Evolutionary conservation across 2,329 filamentous ascomycete genomes (phyloP), one percentile per base, ranked within the genome.

Genomic region (Penicillium sp.): DNA sequence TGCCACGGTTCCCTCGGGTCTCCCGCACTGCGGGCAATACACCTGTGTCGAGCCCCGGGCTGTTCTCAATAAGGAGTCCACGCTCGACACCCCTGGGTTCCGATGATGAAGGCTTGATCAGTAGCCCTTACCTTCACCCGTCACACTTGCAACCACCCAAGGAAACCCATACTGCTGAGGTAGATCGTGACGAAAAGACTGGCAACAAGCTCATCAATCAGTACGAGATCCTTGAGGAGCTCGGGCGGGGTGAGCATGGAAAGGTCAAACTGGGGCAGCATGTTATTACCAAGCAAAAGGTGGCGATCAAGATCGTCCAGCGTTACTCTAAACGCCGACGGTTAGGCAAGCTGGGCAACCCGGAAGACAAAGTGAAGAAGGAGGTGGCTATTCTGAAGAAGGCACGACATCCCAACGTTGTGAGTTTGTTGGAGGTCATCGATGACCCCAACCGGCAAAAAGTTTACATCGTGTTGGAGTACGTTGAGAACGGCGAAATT

Each of bases 341-440:
- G 27, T 83, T 99, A n/a, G 95, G 95, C 54, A 86, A 86, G 69
- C 77, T 86, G 40, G 86, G 84, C n/a, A 86, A 86, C 60, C 85
- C 87, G 18, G 86, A 89, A 70, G 81, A 83, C 64, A 90, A 90
- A 72, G 89, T 94, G 56, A 97, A 96, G 79, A 89, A 90, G 73
- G 95, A 99, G 79, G 96, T 99, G 63, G 95, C 95, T 72, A 98
- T 99, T 58, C 82, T 99, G 69, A 99, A 99, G 77, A 99, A 99
- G 80, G 96, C 96, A 55, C 89, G 94, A 33, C 95, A 99, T 75
- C 89, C 91, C n/a, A 97, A 99, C 71, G 91, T 99, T 41, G 95
- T 99, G 62, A 93, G 91, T 68, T 82, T 99, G 40, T 85, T 98
- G 63, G 95, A 99, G 78, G 93, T 99, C 70, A 98, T 99, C 69